Evolutionary conservation across 1,139 yeast species (phyloP).

Genomic region (Debaryomycetaceae sp.): DNA sequence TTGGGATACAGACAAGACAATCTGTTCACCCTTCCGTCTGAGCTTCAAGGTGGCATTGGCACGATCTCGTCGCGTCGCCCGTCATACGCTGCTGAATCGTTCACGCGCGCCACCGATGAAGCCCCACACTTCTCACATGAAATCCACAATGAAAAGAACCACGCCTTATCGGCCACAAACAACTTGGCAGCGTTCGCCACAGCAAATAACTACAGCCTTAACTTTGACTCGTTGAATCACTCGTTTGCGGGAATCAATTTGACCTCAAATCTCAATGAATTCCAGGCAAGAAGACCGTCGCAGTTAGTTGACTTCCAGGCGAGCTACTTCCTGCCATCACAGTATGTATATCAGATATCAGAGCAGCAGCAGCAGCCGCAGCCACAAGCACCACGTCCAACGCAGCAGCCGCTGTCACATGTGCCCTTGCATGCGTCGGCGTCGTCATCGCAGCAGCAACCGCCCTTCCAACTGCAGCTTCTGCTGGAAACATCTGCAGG

Average conservation of each 20-base stretch:
- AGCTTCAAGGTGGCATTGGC: conserved; percentile 62
- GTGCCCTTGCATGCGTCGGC: too few species aligned
- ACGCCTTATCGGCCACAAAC: conserved; percentile 21
- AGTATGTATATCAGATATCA: conserved; percentile 6
- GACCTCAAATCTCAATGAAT: conserved; percentile 35
- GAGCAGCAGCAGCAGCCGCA: conserved; percentile 9
- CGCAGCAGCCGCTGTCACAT: conserved; percentile 5
- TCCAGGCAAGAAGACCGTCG: conserved; percentile 43
- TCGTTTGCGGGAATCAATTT: conserved; percentile 32
- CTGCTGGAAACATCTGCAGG: neutral
- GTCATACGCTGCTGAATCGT: conserved; percentile 59
- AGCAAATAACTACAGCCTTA: conserved; percentile 18
- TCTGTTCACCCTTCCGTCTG: conserved; percentile 49
- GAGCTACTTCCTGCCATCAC: conserved; percentile 11
- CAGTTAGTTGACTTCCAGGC: conserved; percentile 35
- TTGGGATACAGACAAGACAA: conserved; percentile 10
- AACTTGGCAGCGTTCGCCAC: conserved; percentile 22
- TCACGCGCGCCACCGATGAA: conserved; percentile 30
- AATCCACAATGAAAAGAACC: conserved; percentile 5
- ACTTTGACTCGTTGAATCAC: conserved; percentile 29
- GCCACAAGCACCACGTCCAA: conserved; percentile 10
- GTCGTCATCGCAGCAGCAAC: neutral
- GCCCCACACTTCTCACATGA: conserved; percentile 2
- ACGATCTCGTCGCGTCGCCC: conserved; percentile 62
- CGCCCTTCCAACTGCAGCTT: neutral